phyloP scores from a whole-genome alignment of 352 stramenopile genomes.

The Globisporangium cystogenes region DNA sequence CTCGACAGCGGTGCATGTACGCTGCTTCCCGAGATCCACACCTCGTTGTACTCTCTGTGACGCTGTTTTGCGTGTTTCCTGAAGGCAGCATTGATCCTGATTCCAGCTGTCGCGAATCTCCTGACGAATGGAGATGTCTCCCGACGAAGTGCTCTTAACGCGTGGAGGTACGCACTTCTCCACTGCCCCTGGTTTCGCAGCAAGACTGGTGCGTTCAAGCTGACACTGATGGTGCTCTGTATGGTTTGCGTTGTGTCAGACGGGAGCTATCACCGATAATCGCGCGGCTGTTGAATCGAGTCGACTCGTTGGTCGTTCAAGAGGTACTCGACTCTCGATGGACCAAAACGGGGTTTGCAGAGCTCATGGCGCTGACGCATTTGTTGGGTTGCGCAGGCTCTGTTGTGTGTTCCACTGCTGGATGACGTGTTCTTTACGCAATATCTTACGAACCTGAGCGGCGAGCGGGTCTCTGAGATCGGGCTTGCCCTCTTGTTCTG shows the following conservation, averaged over 20 bases:
- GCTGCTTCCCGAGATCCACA: neutral
- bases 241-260: conserved; percentile 4
- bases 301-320: neutral
- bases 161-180: conserved; percentile 5
- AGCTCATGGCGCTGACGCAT: neutral
- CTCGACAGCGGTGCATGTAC: neutral
- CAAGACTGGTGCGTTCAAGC: neutral
- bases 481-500: conserved; percentile 19
- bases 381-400: neutral
- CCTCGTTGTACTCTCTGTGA: neutral
- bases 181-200: neutral
- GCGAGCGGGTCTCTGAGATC: neutral
- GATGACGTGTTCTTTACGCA: conserved; percentile 5
- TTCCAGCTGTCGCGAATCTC: neutral
- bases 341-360: neutral
- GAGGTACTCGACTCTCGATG: neutral
- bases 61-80: neutral
- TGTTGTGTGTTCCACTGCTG: conserved; percentile 6
- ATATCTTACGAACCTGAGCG: neutral
- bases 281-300: conserved; percentile 10
- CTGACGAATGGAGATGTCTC: neutral
- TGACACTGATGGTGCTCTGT: neutral
- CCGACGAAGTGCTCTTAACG: neutral
- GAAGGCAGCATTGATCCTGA: conserved; percentile 3
- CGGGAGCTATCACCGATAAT: conserved; percentile 19